Evolutionary conservation across 1,139 yeast species (phyloP), one percentile per base, ranked within the genome.

Genomic region (Diutina siamensis): DNA sequence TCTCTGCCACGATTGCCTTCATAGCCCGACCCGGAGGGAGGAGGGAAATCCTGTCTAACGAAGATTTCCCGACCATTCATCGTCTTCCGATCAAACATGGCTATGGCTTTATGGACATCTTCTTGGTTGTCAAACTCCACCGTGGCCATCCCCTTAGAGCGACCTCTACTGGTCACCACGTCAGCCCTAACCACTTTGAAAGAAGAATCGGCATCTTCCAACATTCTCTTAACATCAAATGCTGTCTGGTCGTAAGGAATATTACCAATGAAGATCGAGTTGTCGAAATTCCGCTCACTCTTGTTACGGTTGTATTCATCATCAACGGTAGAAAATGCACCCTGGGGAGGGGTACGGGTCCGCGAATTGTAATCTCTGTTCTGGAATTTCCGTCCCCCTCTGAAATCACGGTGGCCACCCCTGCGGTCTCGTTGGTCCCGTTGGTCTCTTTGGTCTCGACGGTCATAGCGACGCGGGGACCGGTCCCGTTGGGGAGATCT

Each of bases 101-200:
- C 67, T 53, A 92, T 87, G 21, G 97, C 97, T 35, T 68, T 72
- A 47, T 72, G 74, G 2, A 89, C 97, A 49, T 80, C 86, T 20
- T 76, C 81, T 48, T 73, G 69, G 46, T 71, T 69, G 13, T 79
- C 69, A 57, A 83, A 92, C 62, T 92, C 97, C 36, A 92, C 97
- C 18, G 96, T 86, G 45, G 89, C 94, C 92, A 82, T 83, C 52
- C 98, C 89, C 67, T 94, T 71, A 62, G 89, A 83, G 56, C 86
- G 85, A 47, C 95, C 94, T 53, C 83, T 76, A 48, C 76, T 73
- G n/a, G 83, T 80, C 48, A 89, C 83, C 47, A 92, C 83, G 60
- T 89, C 97, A 2, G 97, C 95, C 53, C 87, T 76, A 18, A 83
- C 74, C 45, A 92, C 86, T 34, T 73, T 76, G 51, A 94, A 95